A percentile compares a stretch with the other conserved stretches of the same genome.
Evolutionary conservation across 495 filamentous ascomycete genomes (phyloP).

Genomic region (Pyrenula massariospora): DNA sequence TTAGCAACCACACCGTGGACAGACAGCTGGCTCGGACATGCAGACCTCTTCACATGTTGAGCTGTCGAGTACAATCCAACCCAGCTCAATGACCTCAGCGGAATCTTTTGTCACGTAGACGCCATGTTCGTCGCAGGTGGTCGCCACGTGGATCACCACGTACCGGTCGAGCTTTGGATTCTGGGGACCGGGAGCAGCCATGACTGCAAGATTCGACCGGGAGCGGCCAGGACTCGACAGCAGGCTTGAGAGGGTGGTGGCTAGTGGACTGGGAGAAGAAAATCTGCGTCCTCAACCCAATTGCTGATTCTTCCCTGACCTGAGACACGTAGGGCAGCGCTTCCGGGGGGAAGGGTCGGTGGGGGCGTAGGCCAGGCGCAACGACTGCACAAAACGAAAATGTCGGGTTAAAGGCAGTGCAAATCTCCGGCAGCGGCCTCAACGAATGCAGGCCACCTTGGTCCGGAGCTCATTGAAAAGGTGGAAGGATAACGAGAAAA

Average conservation of each 20-base stretch:
- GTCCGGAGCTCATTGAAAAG: background rate
- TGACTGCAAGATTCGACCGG: background rate
- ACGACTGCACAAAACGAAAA: background rate
- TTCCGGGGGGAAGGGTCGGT: background rate
- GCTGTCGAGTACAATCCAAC: slow-evolving; percentile 91
- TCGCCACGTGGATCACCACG: slow-evolving; percentile 95
- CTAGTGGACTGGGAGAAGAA: background rate
- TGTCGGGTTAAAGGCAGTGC: background rate
- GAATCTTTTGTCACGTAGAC: slow-evolving; percentile 99
- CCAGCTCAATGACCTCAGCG: slow-evolving; percentile 96
- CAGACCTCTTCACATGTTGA: slow-evolving; percentile 85
- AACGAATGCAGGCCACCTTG: background rate
- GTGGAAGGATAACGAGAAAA: background rate
- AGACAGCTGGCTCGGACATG: slow-evolving; percentile 1
- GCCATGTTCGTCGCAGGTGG: slow-evolving; percentile 96
- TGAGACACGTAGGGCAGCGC: background rate
- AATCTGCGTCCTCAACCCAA: background rate
- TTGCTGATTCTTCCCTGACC: background rate
- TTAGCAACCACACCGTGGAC: background rate
- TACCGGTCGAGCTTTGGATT: slow-evolving; percentile 75
- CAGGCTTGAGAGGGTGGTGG: background rate
- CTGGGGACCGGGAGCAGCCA: background rate
- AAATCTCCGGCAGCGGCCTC: background rate
- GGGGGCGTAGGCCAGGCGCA: background rate
- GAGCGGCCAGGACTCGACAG: background rate